phyloP scores from a whole-genome alignment of 306 rosid genomes.

The Lupinus albus region DNA sequence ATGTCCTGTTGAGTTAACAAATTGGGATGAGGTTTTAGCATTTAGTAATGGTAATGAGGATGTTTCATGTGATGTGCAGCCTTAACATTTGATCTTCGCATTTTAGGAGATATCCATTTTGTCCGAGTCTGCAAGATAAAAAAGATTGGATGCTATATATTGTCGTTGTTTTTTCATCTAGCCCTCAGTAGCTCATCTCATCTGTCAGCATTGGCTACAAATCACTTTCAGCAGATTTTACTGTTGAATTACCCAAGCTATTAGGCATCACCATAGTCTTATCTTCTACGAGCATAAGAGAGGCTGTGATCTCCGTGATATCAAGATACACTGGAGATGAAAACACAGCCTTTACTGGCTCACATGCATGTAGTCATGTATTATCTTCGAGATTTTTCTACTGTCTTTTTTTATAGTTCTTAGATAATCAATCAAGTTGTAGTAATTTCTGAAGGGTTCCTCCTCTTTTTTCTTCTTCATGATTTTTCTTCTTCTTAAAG shows the following conservation, averaged over 20 bases:
- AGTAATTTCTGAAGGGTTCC: neutral
- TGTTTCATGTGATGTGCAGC: neutral
- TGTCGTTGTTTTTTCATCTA: slow-evolving; percentile 3
- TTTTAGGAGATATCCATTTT: slow-evolving; percentile 10
- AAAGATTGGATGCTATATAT: slow-evolving; percentile 8
- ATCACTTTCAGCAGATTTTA: neutral
- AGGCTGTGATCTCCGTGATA: slow-evolving; percentile 4
- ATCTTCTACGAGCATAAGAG: neutral
- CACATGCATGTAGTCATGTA: neutral
- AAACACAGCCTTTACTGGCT: neutral
- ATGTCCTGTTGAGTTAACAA: neutral
- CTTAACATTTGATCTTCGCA: slow-evolving; percentile 11
- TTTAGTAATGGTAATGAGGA: slow-evolving; percentile 7
- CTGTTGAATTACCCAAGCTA: slow-evolving; percentile 7
- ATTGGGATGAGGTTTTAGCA: slow-evolving; percentile 2
- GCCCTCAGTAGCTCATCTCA: neutral
- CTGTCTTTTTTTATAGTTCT: slow-evolving; percentile 8
- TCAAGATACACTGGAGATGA: neutral
- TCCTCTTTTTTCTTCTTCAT: neutral
- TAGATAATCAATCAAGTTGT: neutral
- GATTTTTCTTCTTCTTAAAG: neutral
- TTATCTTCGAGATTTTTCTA: slow-evolving; percentile 5
- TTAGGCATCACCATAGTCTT: neutral
- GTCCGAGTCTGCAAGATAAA: neutral
- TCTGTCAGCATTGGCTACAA: neutral